Evolutionary conservation across 805 yeast species (phyloP), one percentile per base, ranked within the genome.

Genomic region (Helenozyma rhizophorensis): DNA sequence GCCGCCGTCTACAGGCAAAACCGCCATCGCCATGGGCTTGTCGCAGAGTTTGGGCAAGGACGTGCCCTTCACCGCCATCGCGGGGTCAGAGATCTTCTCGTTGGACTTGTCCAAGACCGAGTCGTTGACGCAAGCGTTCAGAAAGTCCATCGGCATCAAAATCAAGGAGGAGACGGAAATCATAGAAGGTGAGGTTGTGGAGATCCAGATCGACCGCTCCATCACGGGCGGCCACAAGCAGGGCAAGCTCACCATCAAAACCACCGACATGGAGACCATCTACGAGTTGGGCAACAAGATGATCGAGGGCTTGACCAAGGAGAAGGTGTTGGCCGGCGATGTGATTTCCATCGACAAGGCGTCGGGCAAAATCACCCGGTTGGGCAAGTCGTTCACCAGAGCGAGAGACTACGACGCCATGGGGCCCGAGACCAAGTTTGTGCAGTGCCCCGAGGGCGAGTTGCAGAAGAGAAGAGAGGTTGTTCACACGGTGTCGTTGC

Each of bases 381-480:
- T 93, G 45, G 99, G 99, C 40, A 80, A 96, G 62, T 89, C 97
- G 0, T 94, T 87, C 62, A 81, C 97, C 5, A 78, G 97, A 49
- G 94, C 97, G 5, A 76, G 98, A 50, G 98, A 93, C 62, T 93
- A 93, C 60, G 99, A 93, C 64, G 96, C 97, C 27, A 87, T 88
- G 95, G 95, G 96, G 14, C 96, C 97, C 33, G 97, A 94, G 45
- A 89, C 96, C 30, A 89, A 88, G 62, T 93, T 93, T 58, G 96
- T 93, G 37, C 97, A 93, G 62, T 83, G 96, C 57, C 99, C 99
- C 24, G 97, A 93, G 59, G 99, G 99, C 36, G 99, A 93, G 68
- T 76, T 93, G 54, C 98, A 93, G 67, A 85, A 86, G 56, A 80
- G 97, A 53, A 87, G 86, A 56, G 94, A 88, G 54, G 95, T 88